These are phyloP conservation scores for Dendrocalamus latiflorus DNA, from an alignment of 202 grass and related monocot genomes.

Conservation along the genomic window DNA sequence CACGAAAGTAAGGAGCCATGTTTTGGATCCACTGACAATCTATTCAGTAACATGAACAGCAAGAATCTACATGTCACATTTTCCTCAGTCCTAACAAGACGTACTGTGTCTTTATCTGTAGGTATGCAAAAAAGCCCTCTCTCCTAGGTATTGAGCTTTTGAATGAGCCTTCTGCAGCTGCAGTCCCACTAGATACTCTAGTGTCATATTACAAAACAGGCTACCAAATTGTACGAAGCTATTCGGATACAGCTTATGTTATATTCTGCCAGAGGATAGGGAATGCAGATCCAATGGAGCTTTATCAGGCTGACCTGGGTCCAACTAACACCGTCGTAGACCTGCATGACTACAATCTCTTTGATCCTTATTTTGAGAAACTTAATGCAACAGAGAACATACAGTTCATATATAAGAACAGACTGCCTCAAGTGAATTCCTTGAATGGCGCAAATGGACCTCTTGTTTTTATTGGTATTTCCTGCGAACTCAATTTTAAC, in stretches of 20 bases:
- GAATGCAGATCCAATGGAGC: conserved; percentile 61
- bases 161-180: conserved; percentile 64
- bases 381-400: conserved; percentile 40
- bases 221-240: conserved; percentile 59
- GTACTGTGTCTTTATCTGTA: conserved; percentile 15
- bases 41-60: not conserved
- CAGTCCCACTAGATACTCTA: conserved; percentile 42
- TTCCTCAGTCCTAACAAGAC: not conserved
- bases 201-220: conserved; percentile 59
- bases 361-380: conserved; percentile 48
- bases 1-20: not conserved
- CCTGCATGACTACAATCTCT: conserved; percentile 65
- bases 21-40: not conserved
- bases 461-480: conserved; percentile 65
- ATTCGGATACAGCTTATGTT: conserved; percentile 55
- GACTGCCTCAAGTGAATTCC: conserved; percentile 55
- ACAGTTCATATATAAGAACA: too few relatives aligned
- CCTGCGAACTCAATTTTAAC: not conserved
- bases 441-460: conserved; percentile 51
- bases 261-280: conserved; percentile 77
- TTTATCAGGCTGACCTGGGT: conserved; percentile 56
- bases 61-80: not conserved
- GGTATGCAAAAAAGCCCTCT: conserved; percentile 49
- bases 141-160: conserved; percentile 61
- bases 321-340: conserved; percentile 53